Percentiles rank a stretch among this genome's conserved stretches.
phyloP scores from a whole-genome alignment of 1,284 basidiomycete genomes.

The Mrakiaceae sp. region DNA sequence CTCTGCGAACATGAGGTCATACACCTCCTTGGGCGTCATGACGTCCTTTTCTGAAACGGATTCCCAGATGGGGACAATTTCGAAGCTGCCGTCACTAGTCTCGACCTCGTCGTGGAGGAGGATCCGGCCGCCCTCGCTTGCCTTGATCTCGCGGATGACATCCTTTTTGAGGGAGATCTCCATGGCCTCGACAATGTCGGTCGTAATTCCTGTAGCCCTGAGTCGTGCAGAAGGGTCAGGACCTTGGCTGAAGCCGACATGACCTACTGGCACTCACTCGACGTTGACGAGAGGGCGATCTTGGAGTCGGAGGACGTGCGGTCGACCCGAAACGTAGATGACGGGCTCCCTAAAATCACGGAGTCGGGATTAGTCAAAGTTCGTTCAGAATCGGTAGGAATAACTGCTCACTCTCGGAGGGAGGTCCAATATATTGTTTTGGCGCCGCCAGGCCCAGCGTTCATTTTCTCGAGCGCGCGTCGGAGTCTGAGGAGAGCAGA shows the following conservation, averaged over 20 bases:
- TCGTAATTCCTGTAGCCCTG: conserved; percentile 88
- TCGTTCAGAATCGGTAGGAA: neutral
- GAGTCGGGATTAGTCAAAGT: neutral
- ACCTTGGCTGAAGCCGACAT: neutral
- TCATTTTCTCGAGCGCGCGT: conserved; percentile 66
- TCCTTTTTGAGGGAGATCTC: conserved; percentile 83
- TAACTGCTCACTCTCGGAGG: conserved; percentile 50
- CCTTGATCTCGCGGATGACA: conserved; percentile 64
- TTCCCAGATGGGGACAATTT: conserved; percentile 79
- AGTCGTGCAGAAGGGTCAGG: conserved; percentile 19
- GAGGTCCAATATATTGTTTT: conserved; percentile 82
- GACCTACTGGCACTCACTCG: conserved; percentile 47
- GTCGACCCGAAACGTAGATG: conserved; percentile 76
- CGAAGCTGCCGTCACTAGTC: conserved; percentile 78
- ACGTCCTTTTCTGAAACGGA: conserved; percentile 72
- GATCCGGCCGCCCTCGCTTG: conserved; percentile 55
- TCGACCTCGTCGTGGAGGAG: conserved; percentile 93
- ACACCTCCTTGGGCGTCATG: conserved; percentile 77
- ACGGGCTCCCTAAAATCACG: conserved; percentile 58
- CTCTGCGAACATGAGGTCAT: conserved; percentile 57
- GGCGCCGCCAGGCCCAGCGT: conserved; percentile 58
- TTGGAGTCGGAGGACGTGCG: conserved; percentile 84
- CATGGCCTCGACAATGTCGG: conserved; percentile 85
- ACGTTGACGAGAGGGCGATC: conserved; percentile 85
- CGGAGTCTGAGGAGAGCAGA: conserved; percentile 47